These are phyloP conservation scores for Graphilbum fragrans DNA, from an alignment of 2,329 filamentous ascomycete genomes.

Conservation along the genomic window DNA sequence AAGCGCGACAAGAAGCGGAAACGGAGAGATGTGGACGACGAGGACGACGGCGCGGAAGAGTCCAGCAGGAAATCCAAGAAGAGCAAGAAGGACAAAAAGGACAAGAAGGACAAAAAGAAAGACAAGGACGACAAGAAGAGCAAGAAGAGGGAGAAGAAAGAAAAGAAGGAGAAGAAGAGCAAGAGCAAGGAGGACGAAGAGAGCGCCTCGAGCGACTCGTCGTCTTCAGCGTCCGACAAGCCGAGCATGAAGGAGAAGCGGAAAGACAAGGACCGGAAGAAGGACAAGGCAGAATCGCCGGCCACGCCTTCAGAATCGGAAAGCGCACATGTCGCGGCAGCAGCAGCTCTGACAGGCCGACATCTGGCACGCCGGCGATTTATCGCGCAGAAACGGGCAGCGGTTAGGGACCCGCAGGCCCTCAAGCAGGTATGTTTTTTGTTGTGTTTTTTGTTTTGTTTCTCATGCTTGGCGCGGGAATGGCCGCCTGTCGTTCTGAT, in stretches of 20 bases:
- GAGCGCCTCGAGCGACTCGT: background rate
- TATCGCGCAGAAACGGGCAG: conserved; percentile 80
- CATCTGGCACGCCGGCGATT: conserved; percentile 69
- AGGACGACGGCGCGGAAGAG: conserved; percentile 20
- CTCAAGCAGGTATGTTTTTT: conserved; percentile 62
- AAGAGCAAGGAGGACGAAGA: background rate
- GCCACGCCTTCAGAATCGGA: conserved; percentile 27
- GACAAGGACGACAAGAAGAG: background rate
- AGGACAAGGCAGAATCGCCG: background rate
- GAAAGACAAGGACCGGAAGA: background rate
- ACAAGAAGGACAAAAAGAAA: background rate
- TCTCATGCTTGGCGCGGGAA: background rate
- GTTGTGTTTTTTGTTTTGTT: background rate
- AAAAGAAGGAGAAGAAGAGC: background rate
- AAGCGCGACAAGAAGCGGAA: conserved; percentile 8
- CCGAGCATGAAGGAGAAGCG: conserved; percentile 21
- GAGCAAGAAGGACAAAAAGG: conserved; percentile 19
- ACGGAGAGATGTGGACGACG: conserved; percentile 24
- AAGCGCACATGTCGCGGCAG: conserved; percentile 11
- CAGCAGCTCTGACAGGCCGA: conserved; percentile 34
- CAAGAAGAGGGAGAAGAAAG: background rate
- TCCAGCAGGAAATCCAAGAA: conserved; percentile 14
- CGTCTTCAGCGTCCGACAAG: conserved; percentile 16
- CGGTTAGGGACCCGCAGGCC: conserved; percentile 67
- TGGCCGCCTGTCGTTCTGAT: too few relatives aligned